Evolutionary conservation across 805 yeast species (phyloP).

Genomic region (Wickerhamiella azyma): DNA sequence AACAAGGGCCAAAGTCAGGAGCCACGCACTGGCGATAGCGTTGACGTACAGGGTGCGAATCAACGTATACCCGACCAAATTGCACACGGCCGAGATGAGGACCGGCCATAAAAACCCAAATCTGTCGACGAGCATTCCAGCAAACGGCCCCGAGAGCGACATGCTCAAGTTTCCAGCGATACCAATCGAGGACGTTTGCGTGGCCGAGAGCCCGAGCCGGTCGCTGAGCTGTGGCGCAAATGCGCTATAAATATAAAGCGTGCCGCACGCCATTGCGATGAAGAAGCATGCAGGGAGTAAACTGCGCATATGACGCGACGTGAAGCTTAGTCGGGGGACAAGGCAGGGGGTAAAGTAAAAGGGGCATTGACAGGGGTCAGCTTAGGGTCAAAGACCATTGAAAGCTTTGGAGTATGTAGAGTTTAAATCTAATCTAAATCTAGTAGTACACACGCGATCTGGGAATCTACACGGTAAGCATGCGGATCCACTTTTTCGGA

Average conservation of each 20-base stretch:
- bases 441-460: background rate
- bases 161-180: slow-evolving; percentile 54
- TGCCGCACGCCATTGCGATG: slow-evolving; percentile 35
- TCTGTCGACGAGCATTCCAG: slow-evolving; percentile 51
- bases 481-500: slow-evolving; percentile 17
- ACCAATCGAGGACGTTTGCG: slow-evolving; percentile 51
- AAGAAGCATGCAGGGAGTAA: slow-evolving; percentile 19
- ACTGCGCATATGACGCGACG: slow-evolving; percentile 8
- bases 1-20: slow-evolving; percentile 34
- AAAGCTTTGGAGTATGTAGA: too few relatives aligned
- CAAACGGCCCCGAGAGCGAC: slow-evolving; percentile 52
- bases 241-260: slow-evolving; percentile 61
- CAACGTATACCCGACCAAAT: slow-evolving; percentile 43
- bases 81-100: slow-evolving; percentile 35
- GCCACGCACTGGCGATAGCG: slow-evolving; percentile 25
- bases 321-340: background rate
- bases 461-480: background rate
- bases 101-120: slow-evolving; percentile 45
- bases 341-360: background rate
- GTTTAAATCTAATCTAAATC: background rate
- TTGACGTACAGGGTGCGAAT: slow-evolving; percentile 38
- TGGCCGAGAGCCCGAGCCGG: slow-evolving; percentile 42
- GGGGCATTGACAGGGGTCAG: background rate
- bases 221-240: slow-evolving; percentile 65
- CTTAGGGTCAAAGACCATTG: too few relatives aligned